Evolutionary conservation across 2,329 filamentous ascomycete genomes (phyloP).

Genomic region (Talaromyces pinophilus): DNA sequence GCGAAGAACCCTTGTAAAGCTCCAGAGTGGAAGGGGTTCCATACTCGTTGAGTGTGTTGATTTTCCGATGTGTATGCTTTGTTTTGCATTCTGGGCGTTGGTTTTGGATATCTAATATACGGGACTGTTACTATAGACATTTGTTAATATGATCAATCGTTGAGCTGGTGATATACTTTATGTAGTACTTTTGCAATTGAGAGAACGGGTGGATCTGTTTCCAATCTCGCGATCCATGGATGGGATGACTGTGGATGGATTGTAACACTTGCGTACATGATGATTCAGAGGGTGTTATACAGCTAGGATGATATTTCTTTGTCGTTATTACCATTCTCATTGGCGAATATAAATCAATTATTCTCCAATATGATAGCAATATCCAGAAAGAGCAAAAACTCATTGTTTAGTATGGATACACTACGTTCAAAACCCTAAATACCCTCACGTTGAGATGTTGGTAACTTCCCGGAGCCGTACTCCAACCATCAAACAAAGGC

Average conservation of each 20-base stretch:
- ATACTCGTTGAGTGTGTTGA: constrained; percentile 3
- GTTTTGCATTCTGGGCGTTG: constrained; percentile 18
- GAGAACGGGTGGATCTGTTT: background rate
- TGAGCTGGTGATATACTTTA: background rate
- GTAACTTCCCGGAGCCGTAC: background rate
- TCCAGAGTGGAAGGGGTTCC: constrained; percentile 18
- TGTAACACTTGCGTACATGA: background rate
- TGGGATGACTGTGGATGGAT: background rate
- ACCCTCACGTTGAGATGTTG: background rate
- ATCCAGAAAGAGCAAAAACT: too few species aligned
- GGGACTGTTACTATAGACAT: background rate
- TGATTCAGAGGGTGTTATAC: too few species aligned
- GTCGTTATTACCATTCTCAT: background rate
- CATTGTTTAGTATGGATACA: background rate
- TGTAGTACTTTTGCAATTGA: background rate
- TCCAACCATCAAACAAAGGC: background rate
- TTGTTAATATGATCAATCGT: background rate
- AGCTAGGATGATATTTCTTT: background rate
- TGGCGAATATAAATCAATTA: background rate
- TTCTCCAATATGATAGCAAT: background rate
- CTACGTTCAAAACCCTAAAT: background rate
- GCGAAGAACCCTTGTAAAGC: constrained; percentile 14
- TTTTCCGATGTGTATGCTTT: constrained; percentile 1
- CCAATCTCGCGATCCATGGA: background rate
- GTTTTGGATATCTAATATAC: constrained; percentile 3